These are phyloP conservation scores for Licmophora abbreviata DNA, from an alignment of 108 stramenopile species.

Conservation along the genomic window DNA sequence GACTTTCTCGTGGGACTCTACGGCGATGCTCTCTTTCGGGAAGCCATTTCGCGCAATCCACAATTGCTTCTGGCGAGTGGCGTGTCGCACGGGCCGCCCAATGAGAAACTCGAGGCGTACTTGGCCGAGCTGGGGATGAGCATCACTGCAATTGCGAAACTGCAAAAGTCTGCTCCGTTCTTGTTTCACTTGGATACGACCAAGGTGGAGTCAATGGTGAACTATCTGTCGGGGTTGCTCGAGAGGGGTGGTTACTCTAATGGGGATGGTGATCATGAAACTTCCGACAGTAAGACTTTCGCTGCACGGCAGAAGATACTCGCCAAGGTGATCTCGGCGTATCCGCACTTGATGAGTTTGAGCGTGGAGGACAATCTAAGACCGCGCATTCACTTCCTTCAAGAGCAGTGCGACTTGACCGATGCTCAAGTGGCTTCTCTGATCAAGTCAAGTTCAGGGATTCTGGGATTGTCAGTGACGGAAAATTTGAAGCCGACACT, in stretches of 20 bases:
- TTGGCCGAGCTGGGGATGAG: slow-evolving; percentile 29
- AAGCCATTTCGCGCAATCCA: slow-evolving; percentile 65
- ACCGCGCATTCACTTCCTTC: slow-evolving; percentile 43
- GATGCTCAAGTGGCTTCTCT: slow-evolving; percentile 19
- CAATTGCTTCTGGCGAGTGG: slow-evolving; percentile 54
- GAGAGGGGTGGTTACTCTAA: slow-evolving; percentile 4
- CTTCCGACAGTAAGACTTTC: too few species aligned
- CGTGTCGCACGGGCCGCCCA: slow-evolving; percentile 35
- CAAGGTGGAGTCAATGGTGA: slow-evolving; percentile 28
- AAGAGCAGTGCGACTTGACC: slow-evolving; percentile 17
- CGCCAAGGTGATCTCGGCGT: slow-evolving; percentile 25
- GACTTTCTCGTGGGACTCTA: slow-evolving; percentile 62
- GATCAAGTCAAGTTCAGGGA: slow-evolving; percentile 21
- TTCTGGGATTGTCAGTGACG: slow-evolving; percentile 39
- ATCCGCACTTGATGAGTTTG: slow-evolving; percentile 51
- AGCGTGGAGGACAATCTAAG: slow-evolving; percentile 50
- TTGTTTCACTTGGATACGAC: slow-evolving; percentile 45
- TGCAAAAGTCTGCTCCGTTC: slow-evolving; percentile 45
- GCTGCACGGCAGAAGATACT: slow-evolving; percentile 14
- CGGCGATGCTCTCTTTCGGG: slow-evolving; percentile 43
- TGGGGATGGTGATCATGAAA: background rate
- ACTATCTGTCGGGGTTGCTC: slow-evolving; percentile 25
- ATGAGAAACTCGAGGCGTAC: slow-evolving; percentile 28
- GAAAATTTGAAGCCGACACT: slow-evolving; percentile 45
- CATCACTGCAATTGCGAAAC: slow-evolving; percentile 16